Base-by-base conservation (phyloP, 805 yeast genomes). In the Pichia cabralensis region DNA sequence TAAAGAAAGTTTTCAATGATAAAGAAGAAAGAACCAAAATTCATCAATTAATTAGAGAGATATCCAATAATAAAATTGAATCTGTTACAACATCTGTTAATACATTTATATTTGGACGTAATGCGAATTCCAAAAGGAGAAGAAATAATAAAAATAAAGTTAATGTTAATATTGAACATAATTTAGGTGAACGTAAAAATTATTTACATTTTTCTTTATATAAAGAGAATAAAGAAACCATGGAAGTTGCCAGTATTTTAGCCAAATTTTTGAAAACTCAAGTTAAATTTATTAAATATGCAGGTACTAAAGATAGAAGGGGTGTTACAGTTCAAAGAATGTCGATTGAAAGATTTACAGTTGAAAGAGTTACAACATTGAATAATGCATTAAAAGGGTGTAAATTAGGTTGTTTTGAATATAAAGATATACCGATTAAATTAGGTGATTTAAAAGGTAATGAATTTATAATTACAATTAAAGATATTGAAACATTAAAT, bases 281-380 rank as follows among this genome's bases (percentile, higher is more conserved):
- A n/a, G 64, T 79, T 5, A 80, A 77, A 43, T 53, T 64, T 26
- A 67, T 92, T 23, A 68, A 83, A 34, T 85, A 77, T 55, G 94
- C 96, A 0, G 99, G 99, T 16, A 94, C 98, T 3, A 92, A 92
- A 50, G 99, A 92, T 56, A 72, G 97, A 47, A 74, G 99, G 54
- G 99, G 94, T 31, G 88, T 84, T 17, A 92, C 99, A 5, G 85
- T 85, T 33, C 99, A 92, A 58, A 71, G 75, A 41, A 67, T 80
- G 39, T 76, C 84, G 14, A 63, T 85, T 31, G 71, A 76, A 35
- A 74, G 73, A 44, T 74, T 83, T 34, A 71, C 77, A 39, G 78
- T 79, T 12, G 84, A 75, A 24, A 68, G 98, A 46, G 71, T 89
- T 10, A 76, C 76, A 38, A 72, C 80, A 8, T 66, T 92, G 43